Percentiles rank a stretch among this genome's conserved stretches.
phyloP scores from a whole-genome alignment of 805 yeast genomes.

The Candida nonsorbophila region DNA sequence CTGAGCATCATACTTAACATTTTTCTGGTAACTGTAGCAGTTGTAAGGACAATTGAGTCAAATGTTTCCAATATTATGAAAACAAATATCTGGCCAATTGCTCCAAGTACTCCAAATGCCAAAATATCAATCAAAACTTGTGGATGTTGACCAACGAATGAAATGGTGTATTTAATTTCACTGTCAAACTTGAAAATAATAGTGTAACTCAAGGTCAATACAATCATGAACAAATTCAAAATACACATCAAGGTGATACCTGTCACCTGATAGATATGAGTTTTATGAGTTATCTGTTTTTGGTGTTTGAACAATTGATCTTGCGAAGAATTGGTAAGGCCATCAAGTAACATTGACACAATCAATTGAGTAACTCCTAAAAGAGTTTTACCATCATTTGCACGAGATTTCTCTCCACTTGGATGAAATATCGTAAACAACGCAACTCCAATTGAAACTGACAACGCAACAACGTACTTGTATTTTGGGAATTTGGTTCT shows the following conservation, averaged over 20 bases:
- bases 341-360: conserved; percentile 74
- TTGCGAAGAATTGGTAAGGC: conserved; percentile 89
- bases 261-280: conserved; percentile 37
- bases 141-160: conserved; percentile 49
- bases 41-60: conserved; percentile 80
- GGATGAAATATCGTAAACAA: conserved; percentile 63
- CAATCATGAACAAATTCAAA: conserved; percentile 39
- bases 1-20: conserved; percentile 93
- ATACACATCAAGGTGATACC: conserved; percentile 89
- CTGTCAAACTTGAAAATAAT: conserved; percentile 29
- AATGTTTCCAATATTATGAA: conserved; percentile 78
- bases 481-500: conserved; percentile 64
- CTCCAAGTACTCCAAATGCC: conserved; percentile 72
- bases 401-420: conserved; percentile 15
- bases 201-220: conserved; percentile 48
- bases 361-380: conserved; percentile 59
- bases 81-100: conserved; percentile 92
- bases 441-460: conserved; percentile 81
- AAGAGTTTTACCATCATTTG: conserved; percentile 35
- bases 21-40: conserved; percentile 93
- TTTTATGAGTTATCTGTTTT: conserved; percentile 4
- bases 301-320: conserved; percentile 67
- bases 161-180: conserved; percentile 46
- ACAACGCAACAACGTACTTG: conserved; percentile 71
- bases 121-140: conserved; percentile 53